Evolutionary conservation across 2,329 filamentous ascomycete genomes (phyloP), one percentile per base, ranked within the genome.

Genomic region (Phialophora verrucosa): DNA sequence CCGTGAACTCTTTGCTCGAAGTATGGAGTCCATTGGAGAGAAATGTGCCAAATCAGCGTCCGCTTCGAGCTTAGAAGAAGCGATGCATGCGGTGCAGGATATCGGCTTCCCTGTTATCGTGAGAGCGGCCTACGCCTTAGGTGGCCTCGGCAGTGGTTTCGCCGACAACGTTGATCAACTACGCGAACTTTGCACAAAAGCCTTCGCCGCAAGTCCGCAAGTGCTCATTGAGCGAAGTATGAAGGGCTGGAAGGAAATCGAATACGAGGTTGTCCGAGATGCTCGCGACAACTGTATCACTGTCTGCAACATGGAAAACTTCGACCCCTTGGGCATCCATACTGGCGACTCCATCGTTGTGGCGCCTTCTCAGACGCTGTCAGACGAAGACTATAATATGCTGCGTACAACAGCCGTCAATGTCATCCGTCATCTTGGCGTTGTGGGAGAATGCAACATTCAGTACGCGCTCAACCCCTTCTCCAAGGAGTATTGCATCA

Each of bases 251-350:
- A 99, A 99, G 80, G 95, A 99, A 80, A 96, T 98, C 70, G 95
- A 99, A 79, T 99, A 98, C 76, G 95, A 99, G 79, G 95, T 98
- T 69, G 95, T 99, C 49, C 90, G 95, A 75, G 95, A 98, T 83
- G 91, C 89, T 64, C 89, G 92, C 74, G 93, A 99, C 82, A 98
- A 98, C 85, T 99, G 95, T 78, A 98, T 99, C 77, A 99, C 95
- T 6, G 95, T 99, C 69, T 99, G 95, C 80, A 99, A 99, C 83
- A 98, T 99, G 95, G 95, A 99, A 83, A 99, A 99, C 82, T 99
- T 99, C 75, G 95, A 99, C 78, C 95, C 95, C 63, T 88, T 99
- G 1, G 95, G 95, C 74, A 98, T 98, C 70, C 95, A 98, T 76
- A 99, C 95, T 2, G 95, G 95, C 78, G 95, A 99, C 77, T 98